These are phyloP conservation scores for Somion occarium DNA, from an alignment of 1,284 basidiomycete genomes.

Conservation along the genomic window DNA sequence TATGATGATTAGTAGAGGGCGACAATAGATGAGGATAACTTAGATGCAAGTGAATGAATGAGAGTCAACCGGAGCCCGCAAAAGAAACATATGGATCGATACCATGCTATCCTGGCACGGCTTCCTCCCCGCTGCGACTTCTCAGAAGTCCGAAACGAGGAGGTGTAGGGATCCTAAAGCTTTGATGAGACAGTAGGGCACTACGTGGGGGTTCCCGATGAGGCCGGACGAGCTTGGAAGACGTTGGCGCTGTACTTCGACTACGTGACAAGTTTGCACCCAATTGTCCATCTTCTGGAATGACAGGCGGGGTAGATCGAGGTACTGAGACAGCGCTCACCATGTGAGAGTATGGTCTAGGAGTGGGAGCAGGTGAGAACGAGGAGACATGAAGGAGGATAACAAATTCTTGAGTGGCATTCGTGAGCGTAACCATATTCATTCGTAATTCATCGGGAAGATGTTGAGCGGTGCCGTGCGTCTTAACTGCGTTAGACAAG, in stretches of 20 bases:
- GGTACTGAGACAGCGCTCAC: slow-evolving; percentile 14
- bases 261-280: slow-evolving; percentile 56
- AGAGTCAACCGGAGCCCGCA: neutral
- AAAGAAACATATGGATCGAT: neutral
- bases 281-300: slow-evolving; percentile 38
- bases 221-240: slow-evolving; percentile 34
- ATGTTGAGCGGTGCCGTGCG: slow-evolving; percentile 45
- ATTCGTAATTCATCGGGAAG: slow-evolving; percentile 56
- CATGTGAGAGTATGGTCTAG: slow-evolving; percentile 60
- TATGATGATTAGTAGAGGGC: neutral
- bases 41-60: neutral
- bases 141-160: slow-evolving; percentile 17
- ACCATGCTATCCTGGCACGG: slow-evolving; percentile 10
- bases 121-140: slow-evolving; percentile 10
- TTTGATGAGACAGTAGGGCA: slow-evolving; percentile 43
- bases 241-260: slow-evolving; percentile 47
- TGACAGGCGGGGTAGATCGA: slow-evolving; percentile 14
- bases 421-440: slow-evolving; percentile 68
- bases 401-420: slow-evolving; percentile 74
- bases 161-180: slow-evolving; percentile 39
- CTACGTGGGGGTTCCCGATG: slow-evolving; percentile 45
- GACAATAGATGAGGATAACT: slow-evolving; percentile 6
- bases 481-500: slow-evolving; percentile 62
- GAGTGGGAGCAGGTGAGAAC: slow-evolving; percentile 52
- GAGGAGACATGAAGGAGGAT: slow-evolving; percentile 79